Percentiles rank a stretch among this genome's conserved stretches.
phyloP scores from a whole-genome alignment of 345 rosid species.

The Mercurialis annua region DNA sequence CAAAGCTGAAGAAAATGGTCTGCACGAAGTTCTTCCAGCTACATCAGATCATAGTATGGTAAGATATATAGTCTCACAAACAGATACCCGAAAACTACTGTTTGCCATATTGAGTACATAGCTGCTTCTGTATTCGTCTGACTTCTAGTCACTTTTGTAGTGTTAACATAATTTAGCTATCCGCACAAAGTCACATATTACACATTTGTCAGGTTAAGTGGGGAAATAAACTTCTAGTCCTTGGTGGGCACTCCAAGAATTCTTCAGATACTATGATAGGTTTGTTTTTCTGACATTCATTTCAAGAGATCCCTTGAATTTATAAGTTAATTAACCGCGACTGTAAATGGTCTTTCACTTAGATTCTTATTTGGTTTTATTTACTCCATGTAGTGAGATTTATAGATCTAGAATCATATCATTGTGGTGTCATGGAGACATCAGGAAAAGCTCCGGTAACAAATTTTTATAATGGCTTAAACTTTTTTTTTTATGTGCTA shows the following conservation, averaged over 20 bases:
- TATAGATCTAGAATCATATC: constrained; percentile 62
- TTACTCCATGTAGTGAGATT: constrained; percentile 56
- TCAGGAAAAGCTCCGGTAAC: constrained; percentile 80
- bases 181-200: constrained; percentile 1
- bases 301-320: constrained; percentile 8
- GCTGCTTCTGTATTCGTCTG: background rate
- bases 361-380: constrained; percentile 19
- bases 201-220: constrained; percentile 61
- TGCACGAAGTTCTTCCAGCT: constrained; percentile 60
- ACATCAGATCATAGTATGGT: constrained; percentile 83
- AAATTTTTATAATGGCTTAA: background rate
- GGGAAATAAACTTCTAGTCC: constrained; percentile 71
- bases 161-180: constrained; percentile 5
- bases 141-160: constrained; percentile 4
- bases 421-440: constrained; percentile 56
- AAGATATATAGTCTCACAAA: constrained; percentile 7
- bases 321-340: background rate
- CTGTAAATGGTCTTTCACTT: constrained; percentile 13
- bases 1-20: constrained; percentile 34
- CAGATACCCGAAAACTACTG: background rate
- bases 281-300: constrained; percentile 29
- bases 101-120: background rate
- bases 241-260: constrained; percentile 80
- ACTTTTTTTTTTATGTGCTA: background rate
- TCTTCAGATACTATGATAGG: constrained; percentile 60